phyloP scores from a whole-genome alignment of 2,329 filamentous ascomycete species.

The Metarhizium guizhouense region DNA sequence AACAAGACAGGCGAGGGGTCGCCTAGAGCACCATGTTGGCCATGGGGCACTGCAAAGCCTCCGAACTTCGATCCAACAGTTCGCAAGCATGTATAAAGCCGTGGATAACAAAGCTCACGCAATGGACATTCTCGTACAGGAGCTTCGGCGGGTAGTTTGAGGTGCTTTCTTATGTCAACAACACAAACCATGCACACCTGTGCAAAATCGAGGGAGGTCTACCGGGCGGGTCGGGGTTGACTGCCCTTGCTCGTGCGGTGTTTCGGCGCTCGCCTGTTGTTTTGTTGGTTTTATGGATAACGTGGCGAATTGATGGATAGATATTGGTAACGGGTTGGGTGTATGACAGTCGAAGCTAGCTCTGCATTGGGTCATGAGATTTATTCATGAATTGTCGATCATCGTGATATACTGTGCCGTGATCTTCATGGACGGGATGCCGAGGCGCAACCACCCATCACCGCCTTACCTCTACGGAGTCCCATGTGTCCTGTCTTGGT shows the following conservation, averaged over 20 bases:
- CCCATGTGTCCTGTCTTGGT: too few species aligned
- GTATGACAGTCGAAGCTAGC: not conserved
- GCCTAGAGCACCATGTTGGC: constrained; percentile 32
- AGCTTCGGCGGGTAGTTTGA: constrained; percentile 17
- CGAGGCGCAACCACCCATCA: not conserved
- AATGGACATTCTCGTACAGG: constrained; percentile 28
- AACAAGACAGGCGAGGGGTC: constrained; percentile 32
- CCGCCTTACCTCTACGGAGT: too few species aligned
- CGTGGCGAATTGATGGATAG: not conserved
- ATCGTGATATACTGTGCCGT: not conserved
- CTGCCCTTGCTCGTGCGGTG: not conserved
- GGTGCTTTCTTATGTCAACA: not conserved
- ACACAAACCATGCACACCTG: not conserved
- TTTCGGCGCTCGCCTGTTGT: not conserved
- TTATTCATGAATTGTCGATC: not conserved
- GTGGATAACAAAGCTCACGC: constrained; percentile 35
- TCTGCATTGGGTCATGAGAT: not conserved
- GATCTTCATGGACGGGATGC: not conserved
- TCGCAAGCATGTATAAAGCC: constrained; percentile 41
- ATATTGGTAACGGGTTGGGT: not conserved
- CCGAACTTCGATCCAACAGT: constrained; percentile 45
- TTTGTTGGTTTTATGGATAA: not conserved
- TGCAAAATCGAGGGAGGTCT: not conserved
- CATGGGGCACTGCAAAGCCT: constrained; percentile 36
- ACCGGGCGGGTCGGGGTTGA: too few species aligned